Evolutionary conservation across 495 filamentous ascomycete genomes (phyloP), one percentile per base, ranked within the genome.

Genomic region (Penicillium arizonense): DNA sequence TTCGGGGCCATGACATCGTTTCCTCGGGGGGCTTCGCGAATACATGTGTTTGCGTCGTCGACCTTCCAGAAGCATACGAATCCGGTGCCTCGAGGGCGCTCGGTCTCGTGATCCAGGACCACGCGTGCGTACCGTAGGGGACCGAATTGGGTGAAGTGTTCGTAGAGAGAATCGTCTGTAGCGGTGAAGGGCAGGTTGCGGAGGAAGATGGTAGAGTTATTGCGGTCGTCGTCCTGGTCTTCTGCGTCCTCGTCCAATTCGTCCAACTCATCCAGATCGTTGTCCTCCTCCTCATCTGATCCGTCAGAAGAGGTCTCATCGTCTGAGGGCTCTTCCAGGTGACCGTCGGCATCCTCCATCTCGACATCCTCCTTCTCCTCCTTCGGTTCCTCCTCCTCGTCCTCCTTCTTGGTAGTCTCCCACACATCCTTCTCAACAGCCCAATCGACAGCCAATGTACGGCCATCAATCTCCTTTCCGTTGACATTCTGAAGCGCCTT

Each of bases 391-490:
- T 68, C 55, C 12, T 70, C 56, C 32, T 74, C 63, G 16, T 57
- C 57, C 10, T 55, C 66, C 69, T 79, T 67, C 76, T 83, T 64
- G 71, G 61, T 63, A 32, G 80, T 76, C 45, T 96, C 81, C 91
- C 92, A 97, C 3, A 84, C 81, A 40, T 87, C 78, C 71, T 93
- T 97, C 46, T 96, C 90, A 1, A 97, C 93, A 20, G 93, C 91
- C 90, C 90, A 97, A 77, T 98, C 94, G 5, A 97, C 93, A 8
- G 92, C 93, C 43, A 97, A 57, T 28, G 82, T 86, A 53, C 94
- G 77, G 11, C 93, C 94, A 70, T 96, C 90, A 16, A 99, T 77
- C 56, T 86, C 82, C 68, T 87, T 96, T 16, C 93, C 95, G 74
- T 99, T 97, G 46, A 97, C 71, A 7, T 74, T 81, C 56, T 84